Conservation (phyloP, 2,329 filamentous ascomycete species). For the Bertia moriformis region DNA sequence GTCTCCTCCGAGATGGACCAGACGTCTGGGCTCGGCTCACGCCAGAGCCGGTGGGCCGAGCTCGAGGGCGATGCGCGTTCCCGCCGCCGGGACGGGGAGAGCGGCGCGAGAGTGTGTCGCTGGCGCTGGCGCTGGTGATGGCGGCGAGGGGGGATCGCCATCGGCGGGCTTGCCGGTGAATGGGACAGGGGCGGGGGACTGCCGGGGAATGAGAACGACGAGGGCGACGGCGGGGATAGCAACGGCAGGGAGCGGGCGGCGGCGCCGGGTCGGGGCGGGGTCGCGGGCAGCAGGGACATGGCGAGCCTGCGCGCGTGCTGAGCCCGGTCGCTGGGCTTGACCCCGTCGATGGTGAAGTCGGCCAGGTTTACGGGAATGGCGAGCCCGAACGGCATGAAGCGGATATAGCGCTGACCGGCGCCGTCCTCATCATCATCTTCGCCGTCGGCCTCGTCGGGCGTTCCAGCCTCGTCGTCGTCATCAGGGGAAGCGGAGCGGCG, state of each 20-base stretch:
- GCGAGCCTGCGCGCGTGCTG: constrained; percentile 11
- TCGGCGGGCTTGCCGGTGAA: no score
- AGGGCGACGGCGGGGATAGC: constrained; percentile 8
- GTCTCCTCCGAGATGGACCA: constrained; percentile 46
- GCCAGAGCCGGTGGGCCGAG: constrained; percentile 33
- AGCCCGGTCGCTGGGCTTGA: constrained; percentile 11
- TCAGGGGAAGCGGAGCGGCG: constrained; percentile 9
- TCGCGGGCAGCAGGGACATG: constrained; percentile 13
- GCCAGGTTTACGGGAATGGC: constrained; percentile 24
- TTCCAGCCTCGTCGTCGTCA: constrained; percentile 20
- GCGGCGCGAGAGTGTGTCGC: constrained; percentile 12
- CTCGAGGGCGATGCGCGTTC: constrained; percentile 15
- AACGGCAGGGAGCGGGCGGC: constrained; percentile 13
- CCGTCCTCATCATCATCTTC: constrained; percentile 26
- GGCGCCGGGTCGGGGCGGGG: constrained; percentile 15
- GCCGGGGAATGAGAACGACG: constrained; percentile 10
- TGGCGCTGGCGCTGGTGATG: constrained; percentile 14
- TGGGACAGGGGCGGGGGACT: no score
- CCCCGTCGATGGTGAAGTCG: constrained; percentile 22
- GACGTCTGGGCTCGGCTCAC: constrained; percentile 42
- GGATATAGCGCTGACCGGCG: constrained; percentile 31
- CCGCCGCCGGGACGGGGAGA: constrained; percentile 11
- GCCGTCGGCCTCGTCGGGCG: constrained; percentile 27
- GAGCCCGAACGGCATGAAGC: constrained; percentile 23
- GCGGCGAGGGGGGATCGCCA: no score